A percentile compares a stretch with the other conserved stretches of the same genome.
phyloP scores from a whole-genome alignment of 148 eudicot genomes.

The Chenopodium quinoa region DNA sequence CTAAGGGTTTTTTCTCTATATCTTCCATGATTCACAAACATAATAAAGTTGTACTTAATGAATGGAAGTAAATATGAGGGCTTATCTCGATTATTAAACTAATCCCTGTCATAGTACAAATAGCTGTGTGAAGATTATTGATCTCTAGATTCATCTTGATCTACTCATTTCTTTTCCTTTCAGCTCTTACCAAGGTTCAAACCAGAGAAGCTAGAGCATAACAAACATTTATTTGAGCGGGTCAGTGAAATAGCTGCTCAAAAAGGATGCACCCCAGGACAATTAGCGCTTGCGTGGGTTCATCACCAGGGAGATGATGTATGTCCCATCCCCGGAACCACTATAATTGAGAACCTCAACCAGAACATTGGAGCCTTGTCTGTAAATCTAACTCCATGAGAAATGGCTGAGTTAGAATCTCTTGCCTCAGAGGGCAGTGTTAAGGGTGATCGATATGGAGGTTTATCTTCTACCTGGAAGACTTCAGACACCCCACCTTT shows the following conservation, averaged over 20 bases:
- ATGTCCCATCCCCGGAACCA: constrained; percentile 46
- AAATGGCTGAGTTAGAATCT: constrained; percentile 40
- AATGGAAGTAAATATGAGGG: not conserved
- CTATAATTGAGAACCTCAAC: constrained; percentile 42
- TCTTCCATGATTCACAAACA: not conserved
- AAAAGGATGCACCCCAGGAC: constrained; percentile 45
- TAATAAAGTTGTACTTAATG: not conserved
- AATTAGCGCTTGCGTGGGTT: constrained; percentile 49
- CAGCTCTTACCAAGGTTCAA: constrained; percentile 39
- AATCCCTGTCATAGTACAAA: not conserved
- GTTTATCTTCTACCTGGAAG: constrained; percentile 16
- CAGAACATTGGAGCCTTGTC: constrained; percentile 39
- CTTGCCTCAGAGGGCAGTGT: constrained; percentile 30
- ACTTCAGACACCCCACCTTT: constrained; percentile 40
- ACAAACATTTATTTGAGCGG: constrained; percentile 36
- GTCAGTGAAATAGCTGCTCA: constrained; percentile 34
- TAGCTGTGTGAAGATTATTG: not conserved
- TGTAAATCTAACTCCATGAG: constrained; percentile 38
- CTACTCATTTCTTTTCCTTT: not conserved
- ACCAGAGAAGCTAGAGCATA: constrained; percentile 42
- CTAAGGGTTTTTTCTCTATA: no score
- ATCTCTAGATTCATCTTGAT: not conserved
- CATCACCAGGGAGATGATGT: constrained; percentile 45
- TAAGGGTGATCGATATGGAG: constrained; percentile 35
- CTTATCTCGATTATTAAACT: no score